Conservation (phyloP, 2,329 filamentous ascomycete species). For the Penicillium palitans region DNA sequence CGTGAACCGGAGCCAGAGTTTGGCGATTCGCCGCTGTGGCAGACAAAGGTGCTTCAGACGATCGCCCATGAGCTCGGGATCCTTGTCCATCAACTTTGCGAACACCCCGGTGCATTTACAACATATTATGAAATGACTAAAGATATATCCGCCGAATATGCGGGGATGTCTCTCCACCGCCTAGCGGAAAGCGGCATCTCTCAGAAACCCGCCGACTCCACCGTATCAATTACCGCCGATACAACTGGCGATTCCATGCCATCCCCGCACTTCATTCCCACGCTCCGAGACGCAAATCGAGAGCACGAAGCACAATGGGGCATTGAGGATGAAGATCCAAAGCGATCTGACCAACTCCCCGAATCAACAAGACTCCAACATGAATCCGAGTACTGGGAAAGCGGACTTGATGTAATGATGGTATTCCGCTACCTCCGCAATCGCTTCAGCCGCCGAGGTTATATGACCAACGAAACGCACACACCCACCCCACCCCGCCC, state of each 20-base stretch:
- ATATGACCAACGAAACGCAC: constrained; percentile 34
- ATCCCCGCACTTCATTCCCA: constrained; percentile 53
- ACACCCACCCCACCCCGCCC: constrained; percentile 38
- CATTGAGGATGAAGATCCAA: constrained; percentile 60
- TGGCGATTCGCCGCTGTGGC: constrained; percentile 36
- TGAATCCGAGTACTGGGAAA: constrained; percentile 83
- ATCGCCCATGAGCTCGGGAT: constrained; percentile 85
- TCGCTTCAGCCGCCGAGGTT: constrained; percentile 62
- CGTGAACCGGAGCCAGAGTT: constrained; percentile 29
- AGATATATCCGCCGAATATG: constrained; percentile 67
- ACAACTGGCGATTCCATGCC: constrained; percentile 30
- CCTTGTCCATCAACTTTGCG: constrained; percentile 78
- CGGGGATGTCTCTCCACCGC: constrained; percentile 63
- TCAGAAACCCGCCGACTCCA: constrained; percentile 11
- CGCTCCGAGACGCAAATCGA: constrained; percentile 42
- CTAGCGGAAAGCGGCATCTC: constrained; percentile 28
- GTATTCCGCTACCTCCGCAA: constrained; percentile 85
- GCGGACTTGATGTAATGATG: constrained; percentile 84
- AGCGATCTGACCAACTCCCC: constrained; percentile 30
- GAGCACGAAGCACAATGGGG: constrained; percentile 64
- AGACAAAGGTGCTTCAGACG: constrained; percentile 75
- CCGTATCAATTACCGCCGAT: constrained; percentile 11
- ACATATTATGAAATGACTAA: constrained; percentile 70
- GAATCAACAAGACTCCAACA: constrained; percentile 49
- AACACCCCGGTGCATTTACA: constrained; percentile 84